Conservation (phyloP, 805 yeast species). For the Soucietia sequanensis region DNA sequence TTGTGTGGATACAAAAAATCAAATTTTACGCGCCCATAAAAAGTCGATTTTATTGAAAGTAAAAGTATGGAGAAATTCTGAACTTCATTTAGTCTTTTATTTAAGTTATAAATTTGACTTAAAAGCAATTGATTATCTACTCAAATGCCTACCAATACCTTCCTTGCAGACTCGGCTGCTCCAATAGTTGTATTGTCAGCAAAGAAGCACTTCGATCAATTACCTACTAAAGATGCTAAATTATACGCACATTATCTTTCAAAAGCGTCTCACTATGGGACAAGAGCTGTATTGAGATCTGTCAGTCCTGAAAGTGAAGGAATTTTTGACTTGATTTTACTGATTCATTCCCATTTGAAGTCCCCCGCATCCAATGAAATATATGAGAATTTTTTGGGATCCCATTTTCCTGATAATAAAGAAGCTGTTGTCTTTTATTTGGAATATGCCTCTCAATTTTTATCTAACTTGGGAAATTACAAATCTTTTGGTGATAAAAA, state of each 20-base stretch:
- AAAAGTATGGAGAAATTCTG: too few relatives aligned
- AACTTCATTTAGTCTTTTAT: too few relatives aligned
- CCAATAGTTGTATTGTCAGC: conserved; percentile 55
- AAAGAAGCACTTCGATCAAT: conserved; percentile 62
- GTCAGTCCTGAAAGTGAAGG: conserved; percentile 80
- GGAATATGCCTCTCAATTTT: conserved; percentile 74
- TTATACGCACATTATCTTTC: conserved; percentile 79
- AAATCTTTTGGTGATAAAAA: conserved; percentile 89
- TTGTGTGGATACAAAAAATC: too few relatives aligned
- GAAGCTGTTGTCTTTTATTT: conserved; percentile 48
- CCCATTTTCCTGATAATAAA: conserved; percentile 23
- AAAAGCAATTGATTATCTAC: too few relatives aligned
- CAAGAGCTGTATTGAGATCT: conserved; percentile 74
- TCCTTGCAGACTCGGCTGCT: conserved; percentile 40
- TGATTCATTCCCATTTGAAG: conserved; percentile 50
- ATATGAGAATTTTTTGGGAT: conserved; percentile 35
- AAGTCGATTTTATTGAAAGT: too few relatives aligned
- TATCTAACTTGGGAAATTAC: conserved; percentile 73
- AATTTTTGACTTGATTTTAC: conserved; percentile 68
- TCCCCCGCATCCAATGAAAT: conserved; percentile 41
- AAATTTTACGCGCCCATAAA: too few relatives aligned
- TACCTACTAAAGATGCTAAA: conserved; percentile 56
- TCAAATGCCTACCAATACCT: too few relatives aligned
- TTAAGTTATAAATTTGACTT: too few relatives aligned
- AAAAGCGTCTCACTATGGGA: conserved; percentile 81